Conservation (phyloP, 1,284 basidiomycete species). For the Rhodotorula sp. region DNA sequence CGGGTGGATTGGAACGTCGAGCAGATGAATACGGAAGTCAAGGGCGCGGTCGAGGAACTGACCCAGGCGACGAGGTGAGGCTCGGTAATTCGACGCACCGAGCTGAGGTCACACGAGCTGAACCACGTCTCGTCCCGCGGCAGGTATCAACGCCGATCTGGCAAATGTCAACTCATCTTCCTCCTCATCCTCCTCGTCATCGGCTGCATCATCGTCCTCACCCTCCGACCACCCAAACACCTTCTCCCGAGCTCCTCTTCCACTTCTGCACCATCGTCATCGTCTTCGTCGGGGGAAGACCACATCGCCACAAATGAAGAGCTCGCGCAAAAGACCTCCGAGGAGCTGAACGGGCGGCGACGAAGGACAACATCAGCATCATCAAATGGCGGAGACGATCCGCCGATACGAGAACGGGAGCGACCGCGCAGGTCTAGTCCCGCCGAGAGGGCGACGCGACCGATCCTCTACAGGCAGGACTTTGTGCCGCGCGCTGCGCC, state of each 20-base stretch:
- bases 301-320: slow-evolving; percentile 3
- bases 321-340: slow-evolving; percentile 4
- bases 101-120: neutral
- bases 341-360: slow-evolving; percentile 6
- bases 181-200: slow-evolving; percentile 85
- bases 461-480: too few species aligned
- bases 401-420: too few species aligned
- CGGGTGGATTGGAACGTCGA: slow-evolving; percentile 98
- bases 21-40: slow-evolving; percentile 75
- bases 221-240: slow-evolving; percentile 55
- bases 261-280: neutral
- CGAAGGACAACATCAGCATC: neutral
- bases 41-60: slow-evolving; percentile 82
- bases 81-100: neutral
- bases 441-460: too few species aligned
- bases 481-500: too few species aligned
- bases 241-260: neutral
- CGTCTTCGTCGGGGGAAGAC: neutral
- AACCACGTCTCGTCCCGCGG: too few species aligned
- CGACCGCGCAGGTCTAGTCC: too few species aligned
- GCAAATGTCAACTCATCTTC: slow-evolving; percentile 87
- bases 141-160: slow-evolving; percentile 90
- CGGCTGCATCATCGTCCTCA: slow-evolving; percentile 73
- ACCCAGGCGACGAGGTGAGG: slow-evolving; percentile 73
- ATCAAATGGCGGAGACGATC: too few species aligned